Base-by-base conservation (phyloP, 1,284 basidiomycete genomes). In the Fomitopsis schrenkii region DNA sequence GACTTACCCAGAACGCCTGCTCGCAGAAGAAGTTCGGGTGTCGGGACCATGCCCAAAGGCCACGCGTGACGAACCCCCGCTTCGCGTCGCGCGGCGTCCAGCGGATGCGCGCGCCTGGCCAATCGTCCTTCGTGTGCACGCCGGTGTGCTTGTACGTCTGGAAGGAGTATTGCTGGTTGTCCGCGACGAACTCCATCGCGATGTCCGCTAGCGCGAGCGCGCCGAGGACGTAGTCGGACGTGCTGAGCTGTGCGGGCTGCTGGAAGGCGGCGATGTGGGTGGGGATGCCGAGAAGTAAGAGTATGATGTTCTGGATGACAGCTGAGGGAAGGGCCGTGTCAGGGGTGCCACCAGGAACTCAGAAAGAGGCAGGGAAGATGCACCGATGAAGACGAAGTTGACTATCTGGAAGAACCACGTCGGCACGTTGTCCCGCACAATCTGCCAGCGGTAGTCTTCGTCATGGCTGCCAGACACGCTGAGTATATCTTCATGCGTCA, bases 1-100 rank as follows among this genome's bases (percentile, higher is more conserved):
- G 44, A 73, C 84, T 63, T 64, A 94, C 87, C 94, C 94, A 97
- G 76, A 95, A 94, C 8, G 78, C 76, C 75, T 96, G 94, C 72
- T 97, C 95, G 71, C 91, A 94, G 0, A 89, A 78, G 75, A 95
- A 96, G 74, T 97, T 97, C 19, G 96, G 95, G 73, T 98, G 96
- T 17, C 96, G 81, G 2, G 85, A 87, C 80, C 87, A 94, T 1
- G 85, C 83, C 91, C 93, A 98, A 10, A 98, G 75, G 1, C 95
- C 95, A 14, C 81, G 81, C 0, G 93, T 94, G 28, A 90, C 77
- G 73, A 98, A 98, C 0, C 96, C 96, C 6, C 95, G 81, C 65
- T 88, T 79, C 5, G 82, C 83, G 70, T 94, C 93, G 15, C 80
- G 81, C 30, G 83, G 77, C 1, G 83, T 85, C 85, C 85, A 93